Evolutionary conservation across 306 rosid genomes (phyloP), one percentile per base, ranked within the genome.

Genomic region (Quercus wislizeni): DNA sequence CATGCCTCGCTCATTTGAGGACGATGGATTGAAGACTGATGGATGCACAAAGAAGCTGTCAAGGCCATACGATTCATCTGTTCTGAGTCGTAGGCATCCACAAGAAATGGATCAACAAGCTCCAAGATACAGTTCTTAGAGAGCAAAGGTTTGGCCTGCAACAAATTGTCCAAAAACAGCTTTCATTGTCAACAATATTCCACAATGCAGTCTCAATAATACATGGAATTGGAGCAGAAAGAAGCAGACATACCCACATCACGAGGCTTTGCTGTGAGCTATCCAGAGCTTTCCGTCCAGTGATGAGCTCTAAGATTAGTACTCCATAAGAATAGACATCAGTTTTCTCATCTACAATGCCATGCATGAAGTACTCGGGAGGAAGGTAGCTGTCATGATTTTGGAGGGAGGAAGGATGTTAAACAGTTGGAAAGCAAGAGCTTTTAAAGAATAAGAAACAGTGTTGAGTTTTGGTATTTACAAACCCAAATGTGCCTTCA

Each of bases 401-500:
- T 56, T 9, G 18, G 49, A 57, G 75, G 76, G 33, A 38, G 71
- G 55, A 62, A 54, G 7, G 56, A 71, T 76, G 85, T 76, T 61
- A 70, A 69, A 62, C 33, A 30, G n/a, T 62, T 51, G 69, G 41
- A 65, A 74, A 49, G 43, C 56, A 80, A 74, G 68, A 7, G 15
- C 49, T 25, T 46, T 18, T 4, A 71, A 73, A 74, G 12, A 67
- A 14, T 38, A 28, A 28, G 64, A 28, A 54, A 78, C 70, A 71
- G 69, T 28, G 56, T 57, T 31, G 74, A 70, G 72, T 10, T 75
- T 59, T 75, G 84, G 17, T 76, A 82, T 85, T 30, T 75, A 84
- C 94, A 63, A 76, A 96, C 99, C 98, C 99, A 30, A 96, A 96
- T 87, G 99, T 96, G 89, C 99, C 99, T 91, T 96, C 99, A 28